Evolutionary conservation across 768 basidiomycete species (phyloP).

Genomic region (Boletellus sp.): DNA sequence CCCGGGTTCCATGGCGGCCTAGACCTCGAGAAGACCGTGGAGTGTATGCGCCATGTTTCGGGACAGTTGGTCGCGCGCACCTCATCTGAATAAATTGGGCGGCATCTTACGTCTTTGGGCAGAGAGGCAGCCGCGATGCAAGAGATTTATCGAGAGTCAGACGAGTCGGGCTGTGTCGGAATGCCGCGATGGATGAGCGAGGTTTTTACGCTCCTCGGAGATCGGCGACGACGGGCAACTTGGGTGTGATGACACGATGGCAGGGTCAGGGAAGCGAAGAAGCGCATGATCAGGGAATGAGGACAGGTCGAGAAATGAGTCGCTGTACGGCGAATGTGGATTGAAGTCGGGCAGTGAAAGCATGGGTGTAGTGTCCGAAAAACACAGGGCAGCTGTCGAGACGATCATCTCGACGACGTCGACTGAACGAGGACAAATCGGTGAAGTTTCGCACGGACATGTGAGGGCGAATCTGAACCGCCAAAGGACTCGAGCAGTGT

Average conservation of each 20-base stretch:
- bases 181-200: slow-evolving; percentile 9
- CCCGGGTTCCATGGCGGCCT: not conserved
- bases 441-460: too few species aligned
- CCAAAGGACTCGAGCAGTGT: too few species aligned
- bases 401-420: too few species aligned
- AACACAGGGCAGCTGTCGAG: too few species aligned
- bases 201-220: slow-evolving; percentile 17
- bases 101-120: slow-evolving; percentile 19
- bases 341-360: too few species aligned
- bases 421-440: too few species aligned
- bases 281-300: slow-evolving; percentile 5
- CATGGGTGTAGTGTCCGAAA: too few species aligned
- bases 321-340: too few species aligned
- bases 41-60: not conserved
- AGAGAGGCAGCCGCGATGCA: slow-evolving; percentile 3
- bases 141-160: not conserved
- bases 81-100: slow-evolving; percentile 6
- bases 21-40: not conserved
- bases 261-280: slow-evolving; percentile 21
- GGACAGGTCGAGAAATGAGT: not conserved
- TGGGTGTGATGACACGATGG: not conserved
- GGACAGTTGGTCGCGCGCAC: not conserved
- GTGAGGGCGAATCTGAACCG: too few species aligned
- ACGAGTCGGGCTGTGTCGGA: not conserved
- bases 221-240: not conserved